phyloP scores from a whole-genome alignment of 805 yeast species.

The Wickerhamiella sergipiensis region DNA sequence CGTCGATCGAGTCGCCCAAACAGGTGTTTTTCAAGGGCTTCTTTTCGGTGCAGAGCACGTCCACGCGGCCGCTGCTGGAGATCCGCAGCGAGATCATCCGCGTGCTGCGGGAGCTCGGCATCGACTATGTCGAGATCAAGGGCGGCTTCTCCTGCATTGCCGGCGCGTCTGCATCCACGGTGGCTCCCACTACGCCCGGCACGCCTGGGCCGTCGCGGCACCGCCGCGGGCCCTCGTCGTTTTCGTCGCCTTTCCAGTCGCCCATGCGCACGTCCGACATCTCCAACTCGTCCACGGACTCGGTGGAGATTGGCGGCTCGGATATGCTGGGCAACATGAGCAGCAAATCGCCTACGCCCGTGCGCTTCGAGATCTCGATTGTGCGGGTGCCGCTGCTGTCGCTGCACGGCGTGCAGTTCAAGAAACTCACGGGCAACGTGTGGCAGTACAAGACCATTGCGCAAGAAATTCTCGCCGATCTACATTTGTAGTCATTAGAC shows the following conservation, averaged over 20 bases:
- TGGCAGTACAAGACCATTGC: slow-evolving; percentile 92
- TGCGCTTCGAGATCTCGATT: slow-evolving; percentile 79
- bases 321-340: slow-evolving; percentile 25
- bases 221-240: slow-evolving; percentile 2
- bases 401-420: slow-evolving; percentile 86
- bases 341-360: slow-evolving; percentile 35
- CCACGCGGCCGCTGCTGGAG: slow-evolving; percentile 80
- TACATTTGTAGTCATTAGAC: slow-evolving; percentile 35
- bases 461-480: slow-evolving; percentile 60
- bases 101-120: slow-evolving; percentile 62
- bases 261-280: slow-evolving; percentile 20
- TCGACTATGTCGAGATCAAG: slow-evolving; percentile 73
- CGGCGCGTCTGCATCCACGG: slow-evolving; percentile 22
- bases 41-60: slow-evolving; percentile 87
- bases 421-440: slow-evolving; percentile 83
- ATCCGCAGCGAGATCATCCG: slow-evolving; percentile 73
- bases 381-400: slow-evolving; percentile 87
- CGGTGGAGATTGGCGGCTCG: slow-evolving; percentile 24
- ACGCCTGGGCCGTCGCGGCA: neutral
- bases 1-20: slow-evolving; percentile 85
- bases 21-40: slow-evolving; percentile 86
- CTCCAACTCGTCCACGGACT: slow-evolving; percentile 23
- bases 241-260: slow-evolving; percentile 4
- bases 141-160: slow-evolving; percentile 88
- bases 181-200: slow-evolving; percentile 4